Conservation (phyloP, 2,329 filamentous ascomycete species). For the Cladosporium sp. region DNA sequence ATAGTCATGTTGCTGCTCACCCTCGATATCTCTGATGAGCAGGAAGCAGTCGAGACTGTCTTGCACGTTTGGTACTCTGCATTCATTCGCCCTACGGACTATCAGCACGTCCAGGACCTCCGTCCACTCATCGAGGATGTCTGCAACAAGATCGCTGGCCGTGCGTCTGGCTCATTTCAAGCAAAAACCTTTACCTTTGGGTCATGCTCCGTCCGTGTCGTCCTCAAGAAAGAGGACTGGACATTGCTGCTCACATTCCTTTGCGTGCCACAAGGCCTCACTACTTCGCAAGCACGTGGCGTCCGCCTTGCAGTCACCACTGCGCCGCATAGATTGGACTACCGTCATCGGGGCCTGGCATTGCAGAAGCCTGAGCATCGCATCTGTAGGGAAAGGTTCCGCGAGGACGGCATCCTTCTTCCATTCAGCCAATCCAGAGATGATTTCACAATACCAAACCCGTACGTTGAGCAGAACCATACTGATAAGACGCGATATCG, state of each 20-base stretch:
- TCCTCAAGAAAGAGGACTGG: not conserved
- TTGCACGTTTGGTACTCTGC: not conserved
- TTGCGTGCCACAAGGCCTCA: not conserved
- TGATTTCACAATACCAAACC: conserved; percentile 43
- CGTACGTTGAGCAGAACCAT: conserved; percentile 34
- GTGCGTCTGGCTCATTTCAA: not conserved
- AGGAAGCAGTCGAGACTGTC: not conserved
- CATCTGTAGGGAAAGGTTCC: conserved; percentile 35
- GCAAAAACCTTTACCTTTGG: not conserved
- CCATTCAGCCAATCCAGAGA: conserved; percentile 40
- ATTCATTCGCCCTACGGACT: not conserved
- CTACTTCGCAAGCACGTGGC: not conserved
- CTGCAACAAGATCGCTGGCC: not conserved
- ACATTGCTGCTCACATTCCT: not conserved
- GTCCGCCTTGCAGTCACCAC: not conserved
- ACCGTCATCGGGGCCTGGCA: no score
- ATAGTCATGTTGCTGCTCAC: not conserved
- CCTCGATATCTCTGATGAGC: not conserved
- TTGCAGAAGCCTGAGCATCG: conserved; percentile 31
- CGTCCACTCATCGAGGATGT: not conserved
- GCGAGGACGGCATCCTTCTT: conserved; percentile 42
- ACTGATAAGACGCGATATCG: no score
- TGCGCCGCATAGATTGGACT: not conserved
- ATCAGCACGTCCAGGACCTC: not conserved
- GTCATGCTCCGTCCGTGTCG: not conserved